Percentiles rank a stretch among this genome's conserved stretches.
Conservation (phyloP, 768 basidiomycete genomes). For the Imleria badia region DNA sequence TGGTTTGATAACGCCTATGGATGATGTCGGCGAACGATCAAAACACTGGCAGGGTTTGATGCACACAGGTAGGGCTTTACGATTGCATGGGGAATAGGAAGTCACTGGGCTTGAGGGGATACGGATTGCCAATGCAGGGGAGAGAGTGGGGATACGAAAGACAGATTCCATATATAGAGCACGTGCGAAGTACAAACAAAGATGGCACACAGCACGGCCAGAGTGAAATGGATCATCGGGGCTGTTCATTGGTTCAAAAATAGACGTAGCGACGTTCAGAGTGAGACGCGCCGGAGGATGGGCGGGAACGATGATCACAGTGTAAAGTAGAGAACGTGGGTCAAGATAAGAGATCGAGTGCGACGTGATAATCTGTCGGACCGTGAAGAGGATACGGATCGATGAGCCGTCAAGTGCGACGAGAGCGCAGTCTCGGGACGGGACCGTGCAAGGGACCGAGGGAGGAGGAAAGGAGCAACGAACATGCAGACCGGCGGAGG, state of each 20-base stretch:
- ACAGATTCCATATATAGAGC: conserved; percentile 11
- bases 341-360: too few relatives aligned
- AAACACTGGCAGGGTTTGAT: not conserved
- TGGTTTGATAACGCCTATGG: not conserved
- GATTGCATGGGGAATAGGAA: not conserved
- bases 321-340: not conserved
- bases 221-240: conserved; percentile 2
- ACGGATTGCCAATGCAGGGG: too few relatives aligned
- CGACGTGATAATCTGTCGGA: too few relatives aligned
- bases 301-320: too few relatives aligned
- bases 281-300: too few relatives aligned
- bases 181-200: not conserved
- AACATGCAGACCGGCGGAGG: conserved; percentile 14
- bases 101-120: too few relatives aligned
- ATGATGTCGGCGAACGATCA: conserved; percentile 16
- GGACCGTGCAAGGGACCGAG: conserved; percentile 9
- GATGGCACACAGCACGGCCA: conserved; percentile 12
- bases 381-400: too few relatives aligned
- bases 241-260: conserved; percentile 12
- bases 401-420: not conserved
- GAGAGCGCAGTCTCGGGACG: conserved; percentile 14
- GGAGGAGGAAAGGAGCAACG: not conserved
- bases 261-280: conserved; percentile 1
- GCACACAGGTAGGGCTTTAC: not conserved
- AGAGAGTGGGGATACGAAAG: not conserved